Base-by-base conservation (phyloP, 257 asterid species). In the Salvia rosmarinus region DNA sequence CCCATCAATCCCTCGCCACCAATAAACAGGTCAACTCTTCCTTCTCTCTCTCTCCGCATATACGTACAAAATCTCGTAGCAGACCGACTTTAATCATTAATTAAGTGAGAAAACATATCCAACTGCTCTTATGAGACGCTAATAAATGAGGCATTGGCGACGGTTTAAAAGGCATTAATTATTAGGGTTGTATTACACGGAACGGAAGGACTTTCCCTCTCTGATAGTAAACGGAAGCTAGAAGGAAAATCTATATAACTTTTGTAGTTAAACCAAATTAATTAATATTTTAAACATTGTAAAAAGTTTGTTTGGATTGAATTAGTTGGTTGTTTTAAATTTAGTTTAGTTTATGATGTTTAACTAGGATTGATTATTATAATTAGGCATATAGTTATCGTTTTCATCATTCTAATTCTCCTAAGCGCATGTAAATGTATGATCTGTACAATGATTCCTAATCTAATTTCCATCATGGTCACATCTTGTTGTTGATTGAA, bases 11-110 rank as follows among this genome's bases (percentile, higher is more conserved):
- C 65, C 58, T 49, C 57, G 30, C 76, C 58, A 46, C 63, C 3
- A 25, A 76, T 2, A 46, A 25, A 17, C 64, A 72, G 37, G 86
- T 82, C 86, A 82, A 82, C 86, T 75, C 79, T 17, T 40, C 17
- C 78, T 47, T 0, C 70, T 76, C 23, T 66, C 74, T 58, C 75
- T 68, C 75, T 75, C 70, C 21, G 21, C 65, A 30, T 66, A 55
- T 43, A 65, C 42, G 46, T 34, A 39, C 70, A 75, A 49, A 68
- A 21, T 17, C 50, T 50, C 13, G 14, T 35, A 71, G 50, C 50
- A 30, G 13, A 11, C 70, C 76, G 42, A 59, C 59, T 11, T n/a
- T 16, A 43, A 21, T 25, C 20, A 40, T 40, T 32, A 58, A 44
- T 71, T 65, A 47, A 44, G 8, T 9, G 16, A 17, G 13, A 13